Evolutionary conservation across 1,284 basidiomycete genomes (phyloP), one percentile per base, ranked within the genome.

Genomic region (Puccinia triticina): DNA sequence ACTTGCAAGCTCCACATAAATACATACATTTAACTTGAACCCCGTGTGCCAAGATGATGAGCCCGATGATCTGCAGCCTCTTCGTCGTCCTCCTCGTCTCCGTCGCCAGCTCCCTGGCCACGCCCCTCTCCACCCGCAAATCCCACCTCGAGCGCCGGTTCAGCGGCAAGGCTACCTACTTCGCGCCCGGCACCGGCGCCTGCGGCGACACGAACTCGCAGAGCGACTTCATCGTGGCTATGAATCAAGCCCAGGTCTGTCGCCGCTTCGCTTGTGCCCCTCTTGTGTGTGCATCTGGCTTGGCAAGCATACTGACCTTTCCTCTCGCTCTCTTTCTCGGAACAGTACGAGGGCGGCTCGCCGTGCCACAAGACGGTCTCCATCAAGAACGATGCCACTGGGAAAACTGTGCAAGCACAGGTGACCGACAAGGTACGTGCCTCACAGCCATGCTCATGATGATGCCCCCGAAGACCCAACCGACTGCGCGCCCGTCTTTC

Each of bases 161-260:
- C 32, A 72, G 46, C 26, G 76, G 76, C 10, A 7, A 53, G 48
- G 76, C 76, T 50, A 78, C 76, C 40, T 78, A 64, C 61, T 78
- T 78, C 34, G 50, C 32, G 16, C 76, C 76, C 32, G 64, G 53
- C 34, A 69, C 64, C 18, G 76, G 61, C 43, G 76, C 76, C n/a
- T 78, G 76, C 55, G 76, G 76, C n/a, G 61, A 78, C 18, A 26
- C 40, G 7, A 64, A 78, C 37, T 43, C 40, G 2, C 43, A 67
- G 37, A n/a, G 26, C 40, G 76, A 78, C 69, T 78, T 29, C 21
- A 78, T 78, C 23, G 76, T 78, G 32, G 76, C 76, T 21, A 50
- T 78, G 64, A 78, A 69, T 37, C 23, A 43, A 48, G 23, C 59
- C 18, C 76, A 78, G 50, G 76, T 43, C 18, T 40, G 4, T 40